A percentile compares a stretch with the other conserved stretches of the same genome.
These are phyloP conservation scores for Boletus sensibilis DNA, from an alignment of 768 basidiomycete species.

Conservation along the genomic window DNA sequence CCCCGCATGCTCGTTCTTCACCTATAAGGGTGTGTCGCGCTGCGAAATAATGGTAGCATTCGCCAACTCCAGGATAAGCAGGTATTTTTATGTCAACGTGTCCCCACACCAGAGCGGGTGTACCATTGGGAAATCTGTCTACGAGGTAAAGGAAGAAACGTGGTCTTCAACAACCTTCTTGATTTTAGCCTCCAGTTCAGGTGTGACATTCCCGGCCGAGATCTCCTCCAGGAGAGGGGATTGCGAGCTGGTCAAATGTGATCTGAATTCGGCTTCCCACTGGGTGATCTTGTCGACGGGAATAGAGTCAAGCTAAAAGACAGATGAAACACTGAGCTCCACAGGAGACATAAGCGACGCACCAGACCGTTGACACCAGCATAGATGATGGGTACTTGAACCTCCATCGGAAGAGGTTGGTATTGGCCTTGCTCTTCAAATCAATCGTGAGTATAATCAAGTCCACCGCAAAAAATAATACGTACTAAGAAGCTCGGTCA, in stretches of 20 bases:
- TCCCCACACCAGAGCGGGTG: constrained; percentile 15
- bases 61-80: constrained; percentile 20
- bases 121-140: constrained; percentile 27
- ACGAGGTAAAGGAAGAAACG: constrained; percentile 74
- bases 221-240: constrained; percentile 80
- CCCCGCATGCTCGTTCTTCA: not conserved
- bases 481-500: constrained; percentile 92
- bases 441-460: constrained; percentile 12
- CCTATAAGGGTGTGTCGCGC: constrained; percentile 5
- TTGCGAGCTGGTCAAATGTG: constrained; percentile 78
- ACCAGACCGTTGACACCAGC: constrained; percentile 99
- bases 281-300: constrained; percentile 92
- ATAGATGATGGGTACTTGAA: constrained; percentile 98
- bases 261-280: constrained; percentile 92
- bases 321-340: not conserved
- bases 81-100: constrained; percentile 21
- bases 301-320: constrained; percentile 80
- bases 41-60: constrained; percentile 32
- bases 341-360: constrained; percentile 31
- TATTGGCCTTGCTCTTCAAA: constrained; percentile 94
- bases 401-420: constrained; percentile 89
- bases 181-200: constrained; percentile 90
- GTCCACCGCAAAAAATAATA: not conserved
- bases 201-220: constrained; percentile 75
- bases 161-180: constrained; percentile 94